Evolutionary conservation across 2,329 filamentous ascomycete species (phyloP).

Genomic region (Elsinoe arachidis): DNA sequence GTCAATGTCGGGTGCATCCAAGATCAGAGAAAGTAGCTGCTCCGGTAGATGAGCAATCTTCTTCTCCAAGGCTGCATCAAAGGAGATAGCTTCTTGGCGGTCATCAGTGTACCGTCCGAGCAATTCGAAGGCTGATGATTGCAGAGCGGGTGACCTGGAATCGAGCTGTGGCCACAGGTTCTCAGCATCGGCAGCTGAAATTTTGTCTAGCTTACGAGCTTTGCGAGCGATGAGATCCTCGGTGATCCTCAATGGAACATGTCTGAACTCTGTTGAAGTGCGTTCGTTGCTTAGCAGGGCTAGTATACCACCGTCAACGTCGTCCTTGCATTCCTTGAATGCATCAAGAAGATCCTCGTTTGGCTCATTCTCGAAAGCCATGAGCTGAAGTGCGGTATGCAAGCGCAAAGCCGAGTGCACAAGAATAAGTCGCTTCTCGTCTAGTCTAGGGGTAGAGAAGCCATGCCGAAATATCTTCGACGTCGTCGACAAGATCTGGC

Average conservation of each 20-base stretch:
- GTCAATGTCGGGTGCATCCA: conserved; percentile 67
- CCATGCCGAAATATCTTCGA: conserved; percentile 27
- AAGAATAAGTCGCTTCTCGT: conserved; percentile 28
- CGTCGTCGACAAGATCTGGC: conserved; percentile 35
- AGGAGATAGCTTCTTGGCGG: conserved; percentile 69
- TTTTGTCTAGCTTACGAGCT: conserved; percentile 54
- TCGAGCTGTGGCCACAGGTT: conserved; percentile 70
- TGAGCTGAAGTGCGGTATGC: conserved; percentile 51
- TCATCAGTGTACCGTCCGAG: conserved; percentile 72
- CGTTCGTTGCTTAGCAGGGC: conserved; percentile 47
- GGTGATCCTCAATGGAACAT: conserved; percentile 65
- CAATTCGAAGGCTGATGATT: conserved; percentile 70
- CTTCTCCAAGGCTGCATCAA: conserved; percentile 67
- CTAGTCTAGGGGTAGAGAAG: conserved; percentile 8
- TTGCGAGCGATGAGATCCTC: conserved; percentile 65
- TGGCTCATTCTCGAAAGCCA: conserved; percentile 50
- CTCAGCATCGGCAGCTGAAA: conserved; percentile 53
- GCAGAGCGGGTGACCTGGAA: conserved; percentile 64
- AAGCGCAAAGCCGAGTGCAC: conserved; percentile 67
- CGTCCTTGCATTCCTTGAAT: conserved; percentile 51
- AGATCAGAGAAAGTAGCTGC: conserved; percentile 73
- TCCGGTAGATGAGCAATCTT: conserved; percentile 66
- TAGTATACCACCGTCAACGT: conserved; percentile 51
- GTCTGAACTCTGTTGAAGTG: conserved; percentile 43
- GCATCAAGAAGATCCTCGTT: conserved; percentile 83